Evolutionary conservation across 2,329 filamentous ascomycete species (phyloP).

Genomic region (Arthrinium puccinioides): DNA sequence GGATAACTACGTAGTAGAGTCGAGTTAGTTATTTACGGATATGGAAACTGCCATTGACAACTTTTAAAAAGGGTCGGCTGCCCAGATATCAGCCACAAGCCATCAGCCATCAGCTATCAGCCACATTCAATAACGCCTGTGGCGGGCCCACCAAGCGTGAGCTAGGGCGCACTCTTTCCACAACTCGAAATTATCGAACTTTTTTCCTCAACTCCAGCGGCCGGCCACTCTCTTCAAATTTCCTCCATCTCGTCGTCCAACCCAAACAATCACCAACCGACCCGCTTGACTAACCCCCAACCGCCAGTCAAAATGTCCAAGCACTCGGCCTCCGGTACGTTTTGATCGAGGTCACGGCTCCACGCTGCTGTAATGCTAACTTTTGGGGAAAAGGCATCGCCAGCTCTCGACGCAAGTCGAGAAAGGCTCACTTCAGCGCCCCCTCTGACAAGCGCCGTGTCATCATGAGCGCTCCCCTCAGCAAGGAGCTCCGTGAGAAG

Average conservation of each 20-base stretch:
- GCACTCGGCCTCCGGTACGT: conserved; percentile 18
- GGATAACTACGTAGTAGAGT: too few species aligned
- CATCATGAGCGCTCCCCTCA: conserved; percentile 94
- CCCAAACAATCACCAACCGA: neutral
- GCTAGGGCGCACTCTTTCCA: too few species aligned
- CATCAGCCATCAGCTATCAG: too few species aligned
- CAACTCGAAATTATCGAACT: too few species aligned
- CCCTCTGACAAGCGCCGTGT: conserved; percentile 89
- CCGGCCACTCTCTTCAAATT: neutral
- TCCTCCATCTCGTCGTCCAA: conserved; percentile 1
- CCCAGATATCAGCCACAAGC: too few species aligned
- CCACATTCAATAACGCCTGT: too few species aligned
- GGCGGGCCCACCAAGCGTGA: too few species aligned
- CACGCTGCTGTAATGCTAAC: neutral
- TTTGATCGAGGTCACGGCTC: neutral
- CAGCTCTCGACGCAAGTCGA: conserved; percentile 89
- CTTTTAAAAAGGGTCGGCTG: too few species aligned
- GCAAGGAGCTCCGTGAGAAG: conserved; percentile 97
- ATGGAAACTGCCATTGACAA: too few species aligned
- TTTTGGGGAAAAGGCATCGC: conserved; percentile 13
- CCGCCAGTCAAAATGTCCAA: conserved; percentile 23
- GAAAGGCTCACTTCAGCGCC: conserved; percentile 96
- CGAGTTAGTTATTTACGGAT: too few species aligned
- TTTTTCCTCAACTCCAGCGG: too few species aligned
- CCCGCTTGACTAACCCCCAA: conserved; percentile 1